Percentiles rank a stretch among this genome's conserved stretches.
phyloP scores from a whole-genome alignment of 345 rosid genomes.

The Bruguiera sexangula region DNA sequence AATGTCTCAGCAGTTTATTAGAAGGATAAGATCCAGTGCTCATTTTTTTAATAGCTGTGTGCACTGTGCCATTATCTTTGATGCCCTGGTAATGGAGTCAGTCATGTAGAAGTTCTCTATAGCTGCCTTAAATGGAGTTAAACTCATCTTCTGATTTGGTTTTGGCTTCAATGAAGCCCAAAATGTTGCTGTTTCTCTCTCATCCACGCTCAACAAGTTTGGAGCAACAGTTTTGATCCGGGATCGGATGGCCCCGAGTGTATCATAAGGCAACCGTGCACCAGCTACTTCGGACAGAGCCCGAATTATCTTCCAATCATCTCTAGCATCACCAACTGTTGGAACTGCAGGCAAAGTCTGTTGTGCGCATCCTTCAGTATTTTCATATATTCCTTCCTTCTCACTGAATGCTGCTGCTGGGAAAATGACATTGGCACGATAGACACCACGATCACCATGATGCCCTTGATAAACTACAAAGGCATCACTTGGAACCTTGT shows the following conservation, averaged over 20 bases:
- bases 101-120: constrained; percentile 95
- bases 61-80: constrained; percentile 98
- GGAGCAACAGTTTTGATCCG: constrained; percentile 86
- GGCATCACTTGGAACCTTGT: constrained; percentile 79
- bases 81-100: constrained; percentile 88
- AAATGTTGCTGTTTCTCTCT: constrained; percentile 72
- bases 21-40: constrained; percentile 28
- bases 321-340: constrained; percentile 94
- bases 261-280: constrained; percentile 65
- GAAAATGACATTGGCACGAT: constrained; percentile 87
- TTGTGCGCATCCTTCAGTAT: constrained; percentile 87
- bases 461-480: constrained; percentile 96
- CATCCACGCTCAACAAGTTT: constrained; percentile 66
- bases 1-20: constrained; percentile 29
- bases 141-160: constrained; percentile 40
- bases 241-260: constrained; percentile 55
- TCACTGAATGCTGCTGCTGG: constrained; percentile 91
- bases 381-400: constrained; percentile 92
- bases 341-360: constrained; percentile 97
- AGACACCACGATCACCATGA: constrained; percentile 84
- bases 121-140: constrained; percentile 48
- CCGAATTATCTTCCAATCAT: constrained; percentile 94
- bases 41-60: constrained; percentile 72
- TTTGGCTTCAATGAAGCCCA: constrained; percentile 63
- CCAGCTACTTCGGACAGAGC: constrained; percentile 92